Percentiles rank a stretch among this genome's conserved stretches.
Conservation (phyloP, 1,284 basidiomycete species). For the Ceratobasidium sp. region DNA sequence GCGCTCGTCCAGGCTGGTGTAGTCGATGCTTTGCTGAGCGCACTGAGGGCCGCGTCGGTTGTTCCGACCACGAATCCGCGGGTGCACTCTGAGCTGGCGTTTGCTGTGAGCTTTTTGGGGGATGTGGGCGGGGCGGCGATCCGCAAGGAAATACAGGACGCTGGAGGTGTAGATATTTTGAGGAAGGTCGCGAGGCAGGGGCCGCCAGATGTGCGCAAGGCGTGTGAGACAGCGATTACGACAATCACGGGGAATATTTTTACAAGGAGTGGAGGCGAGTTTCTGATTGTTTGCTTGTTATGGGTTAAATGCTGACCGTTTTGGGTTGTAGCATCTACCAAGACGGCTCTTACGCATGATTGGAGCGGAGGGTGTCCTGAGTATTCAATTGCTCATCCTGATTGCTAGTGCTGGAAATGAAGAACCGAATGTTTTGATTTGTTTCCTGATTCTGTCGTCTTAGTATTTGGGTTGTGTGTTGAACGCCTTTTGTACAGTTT, state of each 20-base stretch:
- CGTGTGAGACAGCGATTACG: slow-evolving; percentile 44
- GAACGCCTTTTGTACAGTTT: background rate
- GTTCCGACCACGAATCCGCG: slow-evolving; percentile 40
- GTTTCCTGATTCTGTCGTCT: too few relatives aligned
- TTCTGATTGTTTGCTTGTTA: background rate
- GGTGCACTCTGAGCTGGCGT: slow-evolving; percentile 44
- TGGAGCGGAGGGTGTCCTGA: slow-evolving; percentile 45
- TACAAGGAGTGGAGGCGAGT: slow-evolving; percentile 44
- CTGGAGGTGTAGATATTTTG: slow-evolving; percentile 46
- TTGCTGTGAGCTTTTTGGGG: slow-evolving; percentile 43
- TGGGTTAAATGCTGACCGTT: background rate
- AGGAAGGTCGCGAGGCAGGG: slow-evolving; percentile 42
- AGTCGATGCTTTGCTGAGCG: slow-evolving; percentile 44
- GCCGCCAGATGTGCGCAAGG: slow-evolving; percentile 42
- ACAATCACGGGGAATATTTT: slow-evolving; percentile 45
- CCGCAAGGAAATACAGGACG: slow-evolving; percentile 45
- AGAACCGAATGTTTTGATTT: too few relatives aligned
- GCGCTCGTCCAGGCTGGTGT: slow-evolving; percentile 46
- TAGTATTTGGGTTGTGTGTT: background rate
- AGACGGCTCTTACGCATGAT: slow-evolving; percentile 43
- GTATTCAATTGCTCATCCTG: slow-evolving; percentile 30
- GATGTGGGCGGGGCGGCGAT: slow-evolving; percentile 45
- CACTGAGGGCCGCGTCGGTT: slow-evolving; percentile 44
- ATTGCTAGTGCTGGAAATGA: slow-evolving; percentile 25
- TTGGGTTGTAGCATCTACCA: slow-evolving; percentile 41